Evolutionary conservation across 2,329 filamentous ascomycete species (phyloP), one percentile per base, ranked within the genome.

Genomic region (Fusarium robinianum): DNA sequence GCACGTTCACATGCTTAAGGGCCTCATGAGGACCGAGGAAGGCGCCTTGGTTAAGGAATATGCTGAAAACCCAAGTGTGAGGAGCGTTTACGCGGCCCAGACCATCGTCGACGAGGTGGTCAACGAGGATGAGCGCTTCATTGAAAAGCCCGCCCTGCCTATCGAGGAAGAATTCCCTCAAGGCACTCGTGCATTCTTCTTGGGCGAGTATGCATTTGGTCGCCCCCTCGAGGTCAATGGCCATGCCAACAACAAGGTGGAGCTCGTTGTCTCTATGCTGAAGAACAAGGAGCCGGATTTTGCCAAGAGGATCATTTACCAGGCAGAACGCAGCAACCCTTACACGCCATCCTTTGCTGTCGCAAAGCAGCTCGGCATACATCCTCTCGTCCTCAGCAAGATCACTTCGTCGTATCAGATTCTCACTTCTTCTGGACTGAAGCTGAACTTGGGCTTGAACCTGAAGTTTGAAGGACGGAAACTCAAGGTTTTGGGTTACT

Each of bases 391-490:
- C 3, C 75, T 99, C 21, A 95, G 91, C 69, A 99, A 96, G 76
- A 88, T 99, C 61, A 97, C 94, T 0, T 95, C 94, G 2, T 91
- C 92, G 0, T 97, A 95, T 67, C 87, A 85, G 41, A 88, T 99
- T 44, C 82, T 83, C 43, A 80, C 72, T 12, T 83, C 92, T 4
- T 89, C 89, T 44, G 90, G 88, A 16, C 75, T 90, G 46, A 87
- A 88, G 59, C 78, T 96, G 51, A 99, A 99, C 61, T 74, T 99
- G 16, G 94, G 94, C 1, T 76, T 99, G 49, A 99, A 99, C 63
- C 78, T 99, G 56, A 99, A 99, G 67, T 99, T 99, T 48, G 94
- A 99, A 66, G 89, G 83, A 3, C 92, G 89, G 71, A 96, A 96
- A 70, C 79, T 91, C 58, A 99, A 99, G 72, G 94, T 99, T 6